Evolutionary conservation across 2,329 filamentous ascomycete species (phyloP).

Genomic region (Massarina eburnea): DNA sequence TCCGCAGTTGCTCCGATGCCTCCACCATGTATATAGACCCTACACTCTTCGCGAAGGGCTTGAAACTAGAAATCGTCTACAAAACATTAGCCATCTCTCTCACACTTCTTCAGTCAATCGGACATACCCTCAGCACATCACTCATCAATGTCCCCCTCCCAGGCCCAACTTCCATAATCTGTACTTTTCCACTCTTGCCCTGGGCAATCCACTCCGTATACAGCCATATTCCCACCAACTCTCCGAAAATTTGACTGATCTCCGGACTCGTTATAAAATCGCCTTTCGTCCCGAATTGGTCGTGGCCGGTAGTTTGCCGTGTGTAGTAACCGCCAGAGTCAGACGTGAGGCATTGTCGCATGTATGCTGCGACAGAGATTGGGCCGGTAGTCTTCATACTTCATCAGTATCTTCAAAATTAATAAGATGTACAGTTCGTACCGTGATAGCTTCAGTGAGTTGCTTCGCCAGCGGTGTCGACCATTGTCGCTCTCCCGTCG

Average conservation of each 20-base stretch:
- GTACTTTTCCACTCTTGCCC: slow-evolving; percentile 71
- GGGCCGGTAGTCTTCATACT: slow-evolving; percentile 75
- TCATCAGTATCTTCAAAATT: slow-evolving; percentile 1
- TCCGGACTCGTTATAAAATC: slow-evolving; percentile 98
- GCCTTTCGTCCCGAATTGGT: slow-evolving; percentile 89
- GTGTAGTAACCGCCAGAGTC: slow-evolving; percentile 95
- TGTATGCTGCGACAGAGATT: slow-evolving; percentile 88
- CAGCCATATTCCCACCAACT: slow-evolving; percentile 91
- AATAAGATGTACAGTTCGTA: slow-evolving; percentile 45
- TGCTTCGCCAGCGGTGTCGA: slow-evolving; percentile 90
- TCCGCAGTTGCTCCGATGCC: slow-evolving; percentile 77
- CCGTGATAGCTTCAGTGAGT: slow-evolving; percentile 82
- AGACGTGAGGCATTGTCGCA: slow-evolving; percentile 97
- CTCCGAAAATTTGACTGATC: slow-evolving; percentile 95
- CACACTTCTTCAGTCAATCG: background rate
- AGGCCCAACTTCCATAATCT: slow-evolving; percentile 91
- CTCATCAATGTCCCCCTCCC: slow-evolving; percentile 96
- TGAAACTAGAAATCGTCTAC: slow-evolving; percentile 83
- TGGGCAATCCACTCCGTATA: slow-evolving; percentile 96
- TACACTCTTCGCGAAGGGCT: slow-evolving; percentile 71
- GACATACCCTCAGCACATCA: slow-evolving; percentile 81
- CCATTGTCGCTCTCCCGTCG: slow-evolving; percentile 63
- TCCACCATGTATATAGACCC: slow-evolving; percentile 93
- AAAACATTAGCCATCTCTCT: slow-evolving; percentile 13
- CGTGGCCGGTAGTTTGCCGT: slow-evolving; percentile 65